phyloP scores from a whole-genome alignment of 2,329 filamentous ascomycete genomes.

The Didymella glomerata region DNA sequence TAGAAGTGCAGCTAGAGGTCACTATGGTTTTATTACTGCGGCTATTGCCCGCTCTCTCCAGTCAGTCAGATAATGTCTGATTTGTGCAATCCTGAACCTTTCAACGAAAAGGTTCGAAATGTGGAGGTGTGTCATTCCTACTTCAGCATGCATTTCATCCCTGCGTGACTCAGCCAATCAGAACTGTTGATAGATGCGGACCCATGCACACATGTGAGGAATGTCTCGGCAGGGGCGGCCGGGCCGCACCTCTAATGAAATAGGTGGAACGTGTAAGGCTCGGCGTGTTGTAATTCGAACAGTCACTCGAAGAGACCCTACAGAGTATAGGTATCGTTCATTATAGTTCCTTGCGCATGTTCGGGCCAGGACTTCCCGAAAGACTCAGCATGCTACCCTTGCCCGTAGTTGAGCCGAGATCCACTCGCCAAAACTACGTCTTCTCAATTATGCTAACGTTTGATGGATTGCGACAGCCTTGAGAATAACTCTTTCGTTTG shows the following conservation, averaged over 20 bases:
- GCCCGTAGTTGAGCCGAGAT: background rate
- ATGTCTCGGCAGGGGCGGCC: background rate
- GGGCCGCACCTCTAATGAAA: background rate
- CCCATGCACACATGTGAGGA: background rate
- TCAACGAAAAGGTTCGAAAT: background rate
- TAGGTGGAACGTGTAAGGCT: background rate
- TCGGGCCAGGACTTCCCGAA: background rate
- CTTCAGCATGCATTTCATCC: background rate
- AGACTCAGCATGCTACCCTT: background rate
- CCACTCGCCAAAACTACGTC: background rate
- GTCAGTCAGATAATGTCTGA: background rate
- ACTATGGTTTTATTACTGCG: background rate
- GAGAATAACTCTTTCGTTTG: conserved; percentile 18
- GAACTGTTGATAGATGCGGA: background rate
- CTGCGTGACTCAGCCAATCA: background rate
- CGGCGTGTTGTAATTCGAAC: background rate
- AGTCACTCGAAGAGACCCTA: background rate
- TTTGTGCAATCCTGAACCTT: background rate
- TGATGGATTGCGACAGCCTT: conserved; percentile 31
- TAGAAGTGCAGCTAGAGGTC: background rate
- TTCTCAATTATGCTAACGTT: conserved; percentile 17
- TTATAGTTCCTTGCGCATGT: background rate
- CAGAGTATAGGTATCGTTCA: background rate
- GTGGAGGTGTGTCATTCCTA: background rate
- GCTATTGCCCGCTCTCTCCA: background rate